These are phyloP conservation scores for Smallanthus sonchifolius DNA, from an alignment of 129 eudicot genomes.

Conservation along the genomic window DNA sequence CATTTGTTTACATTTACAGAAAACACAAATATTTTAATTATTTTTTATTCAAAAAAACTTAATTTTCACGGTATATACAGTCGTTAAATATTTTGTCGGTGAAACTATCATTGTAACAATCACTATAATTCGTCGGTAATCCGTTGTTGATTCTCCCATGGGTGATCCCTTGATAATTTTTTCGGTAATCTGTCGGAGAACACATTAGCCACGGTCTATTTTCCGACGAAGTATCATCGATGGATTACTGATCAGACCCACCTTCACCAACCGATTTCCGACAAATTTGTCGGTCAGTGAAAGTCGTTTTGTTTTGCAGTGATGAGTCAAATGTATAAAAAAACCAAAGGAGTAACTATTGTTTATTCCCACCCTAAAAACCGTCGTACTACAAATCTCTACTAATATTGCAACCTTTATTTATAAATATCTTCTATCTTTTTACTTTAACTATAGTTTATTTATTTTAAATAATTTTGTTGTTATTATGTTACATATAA, in stretches of 20 bases:
- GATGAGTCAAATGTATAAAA: no score
- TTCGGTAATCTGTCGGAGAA: not conserved
- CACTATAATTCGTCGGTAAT: not conserved
- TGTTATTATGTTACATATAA: no score
- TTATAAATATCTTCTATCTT: no score
- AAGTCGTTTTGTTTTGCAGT: no score
- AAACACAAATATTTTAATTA: not conserved
- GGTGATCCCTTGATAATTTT: not conserved
- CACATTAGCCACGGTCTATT: not conserved
- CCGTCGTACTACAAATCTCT: no score
- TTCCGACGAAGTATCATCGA: not conserved
- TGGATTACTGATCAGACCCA: not conserved
- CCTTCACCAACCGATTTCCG: no score
- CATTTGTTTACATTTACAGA: not conserved
- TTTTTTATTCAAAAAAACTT: not conserved
- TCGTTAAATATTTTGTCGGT: not conserved
- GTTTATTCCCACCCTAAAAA: no score
- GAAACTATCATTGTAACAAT: not conserved
- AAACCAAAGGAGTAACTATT: no score
- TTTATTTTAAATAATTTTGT: no score
- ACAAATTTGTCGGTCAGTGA: no score
- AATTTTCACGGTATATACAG: not conserved
- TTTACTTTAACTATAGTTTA: no score
- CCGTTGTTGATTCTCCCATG: not conserved
- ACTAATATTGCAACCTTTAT: no score